phyloP scores from a whole-genome alignment of 2,329 filamentous ascomycete species.

The Alternaria infectoria region DNA sequence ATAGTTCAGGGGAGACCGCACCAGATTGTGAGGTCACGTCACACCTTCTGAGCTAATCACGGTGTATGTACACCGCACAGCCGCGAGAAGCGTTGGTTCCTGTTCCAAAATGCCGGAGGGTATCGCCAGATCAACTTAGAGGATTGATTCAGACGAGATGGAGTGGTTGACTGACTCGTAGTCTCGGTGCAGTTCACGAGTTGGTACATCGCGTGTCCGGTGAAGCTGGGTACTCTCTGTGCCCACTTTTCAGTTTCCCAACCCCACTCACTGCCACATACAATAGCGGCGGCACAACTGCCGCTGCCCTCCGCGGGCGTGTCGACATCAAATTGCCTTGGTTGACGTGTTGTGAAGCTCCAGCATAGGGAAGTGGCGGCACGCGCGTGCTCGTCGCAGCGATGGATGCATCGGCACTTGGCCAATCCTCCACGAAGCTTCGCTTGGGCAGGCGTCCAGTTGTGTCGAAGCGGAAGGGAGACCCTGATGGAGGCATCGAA shows the following conservation, averaged over 20 bases:
- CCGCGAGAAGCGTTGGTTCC: slow-evolving; percentile 21
- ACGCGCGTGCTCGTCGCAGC: not conserved
- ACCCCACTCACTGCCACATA: not conserved
- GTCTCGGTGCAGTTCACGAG: not conserved
- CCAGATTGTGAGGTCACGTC: slow-evolving; percentile 22
- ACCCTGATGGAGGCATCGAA: not conserved
- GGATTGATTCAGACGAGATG: slow-evolving; percentile 13
- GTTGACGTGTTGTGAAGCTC: not conserved
- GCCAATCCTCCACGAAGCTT: not conserved
- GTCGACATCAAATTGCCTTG: not conserved
- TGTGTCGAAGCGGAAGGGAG: not conserved
- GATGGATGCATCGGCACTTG: slow-evolving; percentile 1
- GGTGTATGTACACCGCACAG: slow-evolving; percentile 8
- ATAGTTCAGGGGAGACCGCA: slow-evolving; percentile 9
- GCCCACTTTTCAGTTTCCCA: not conserved
- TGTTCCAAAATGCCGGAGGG: slow-evolving; percentile 19
- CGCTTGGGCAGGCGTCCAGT: not conserved
- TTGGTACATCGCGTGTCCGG: not conserved
- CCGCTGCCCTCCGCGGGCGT: not conserved
- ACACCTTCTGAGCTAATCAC: slow-evolving; percentile 22
- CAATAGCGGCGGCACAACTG: not conserved
- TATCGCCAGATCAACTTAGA: slow-evolving; percentile 18
- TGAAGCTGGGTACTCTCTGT: not conserved
- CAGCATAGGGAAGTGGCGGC: not conserved
- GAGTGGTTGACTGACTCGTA: slow-evolving; percentile 13